These are phyloP conservation scores for Candida tammaniensis DNA, from an alignment of 805 yeast genomes.

Conservation along the genomic window DNA sequence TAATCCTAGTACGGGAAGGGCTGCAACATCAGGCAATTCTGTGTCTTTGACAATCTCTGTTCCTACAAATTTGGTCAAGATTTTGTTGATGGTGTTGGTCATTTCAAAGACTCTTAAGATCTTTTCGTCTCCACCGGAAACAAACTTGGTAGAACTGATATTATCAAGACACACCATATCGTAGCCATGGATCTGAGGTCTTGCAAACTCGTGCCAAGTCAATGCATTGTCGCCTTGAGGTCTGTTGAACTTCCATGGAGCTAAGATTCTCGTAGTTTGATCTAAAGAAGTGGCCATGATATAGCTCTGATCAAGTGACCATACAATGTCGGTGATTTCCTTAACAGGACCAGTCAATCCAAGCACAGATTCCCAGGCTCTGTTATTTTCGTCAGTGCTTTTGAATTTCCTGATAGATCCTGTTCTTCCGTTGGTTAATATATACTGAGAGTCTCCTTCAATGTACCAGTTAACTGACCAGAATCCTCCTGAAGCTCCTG, in stretches of 20 bases:
- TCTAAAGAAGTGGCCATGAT: constrained; percentile 80
- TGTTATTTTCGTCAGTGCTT: constrained; percentile 25
- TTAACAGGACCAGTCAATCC: constrained; percentile 77
- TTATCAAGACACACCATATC: constrained; percentile 84
- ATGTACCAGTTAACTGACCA: constrained; percentile 69
- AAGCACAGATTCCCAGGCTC: constrained; percentile 43
- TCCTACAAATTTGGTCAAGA: constrained; percentile 56
- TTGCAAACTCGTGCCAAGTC: constrained; percentile 87
- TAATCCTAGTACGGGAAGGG: constrained; percentile 88
- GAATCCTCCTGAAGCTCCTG: constrained; percentile 81
- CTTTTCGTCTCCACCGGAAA: constrained; percentile 96
- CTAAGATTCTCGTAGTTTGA: constrained; percentile 85
- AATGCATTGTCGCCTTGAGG: constrained; percentile 6
- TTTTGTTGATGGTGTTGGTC: constrained; percentile 71
- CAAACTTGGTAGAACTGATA: constrained; percentile 59
- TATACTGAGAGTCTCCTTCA: constrained; percentile 32
- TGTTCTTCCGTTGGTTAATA: constrained; percentile 83
- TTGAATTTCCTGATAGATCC: constrained; percentile 88
- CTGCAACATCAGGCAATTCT: constrained; percentile 74
- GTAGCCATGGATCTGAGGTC: constrained; percentile 98
- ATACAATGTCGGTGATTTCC: constrained; percentile 73
- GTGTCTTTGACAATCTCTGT: constrained; percentile 26
- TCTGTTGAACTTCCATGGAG: constrained; percentile 51
- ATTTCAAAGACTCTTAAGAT: constrained; percentile 83
- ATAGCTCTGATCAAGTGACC: constrained; percentile 68